These are phyloP conservation scores for Umbelopsis ramanniana DNA, from an alignment of 192 early-diverging fungal species.

Conservation along the genomic window DNA sequence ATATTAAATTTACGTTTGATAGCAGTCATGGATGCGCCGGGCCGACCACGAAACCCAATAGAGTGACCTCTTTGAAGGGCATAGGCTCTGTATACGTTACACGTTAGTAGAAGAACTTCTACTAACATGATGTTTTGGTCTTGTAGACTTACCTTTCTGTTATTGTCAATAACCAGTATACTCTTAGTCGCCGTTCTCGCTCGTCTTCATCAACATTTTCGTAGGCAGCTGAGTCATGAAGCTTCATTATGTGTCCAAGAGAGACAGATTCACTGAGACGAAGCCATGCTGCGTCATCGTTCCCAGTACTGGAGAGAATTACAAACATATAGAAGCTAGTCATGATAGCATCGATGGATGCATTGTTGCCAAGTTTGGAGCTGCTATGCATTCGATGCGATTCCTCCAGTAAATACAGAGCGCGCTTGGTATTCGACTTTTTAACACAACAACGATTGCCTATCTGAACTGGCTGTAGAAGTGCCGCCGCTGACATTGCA, in stretches of 20 bases:
- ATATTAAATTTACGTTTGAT: slow-evolving; percentile 14
- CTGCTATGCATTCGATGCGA: neutral
- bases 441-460: neutral
- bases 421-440: slow-evolving; percentile 8
- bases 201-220: slow-evolving; percentile 4
- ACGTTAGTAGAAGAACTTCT: neutral
- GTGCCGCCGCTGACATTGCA: neutral
- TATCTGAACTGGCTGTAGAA: slow-evolving; percentile 16
- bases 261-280: slow-evolving; percentile 10
- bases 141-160: slow-evolving; percentile 9
- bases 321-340: slow-evolving; percentile 14
- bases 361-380: neutral
- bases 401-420: slow-evolving; percentile 1
- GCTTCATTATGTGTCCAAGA: slow-evolving; percentile 1
- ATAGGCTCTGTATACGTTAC: neutral
- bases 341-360: neutral
- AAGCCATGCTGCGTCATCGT: slow-evolving; percentile 12
- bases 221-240: neutral
- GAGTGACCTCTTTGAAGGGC: slow-evolving; percentile 17
- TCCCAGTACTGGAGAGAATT: neutral
- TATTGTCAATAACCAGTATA: slow-evolving; percentile 14
- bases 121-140: neutral
- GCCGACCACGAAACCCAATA: slow-evolving; percentile 8
- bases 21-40: slow-evolving; percentile 8
- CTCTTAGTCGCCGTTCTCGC: slow-evolving; percentile 1